These are phyloP conservation scores for Rhizophagus clarus DNA, from an alignment of 192 early-diverging fungal species.

Conservation along the genomic window DNA sequence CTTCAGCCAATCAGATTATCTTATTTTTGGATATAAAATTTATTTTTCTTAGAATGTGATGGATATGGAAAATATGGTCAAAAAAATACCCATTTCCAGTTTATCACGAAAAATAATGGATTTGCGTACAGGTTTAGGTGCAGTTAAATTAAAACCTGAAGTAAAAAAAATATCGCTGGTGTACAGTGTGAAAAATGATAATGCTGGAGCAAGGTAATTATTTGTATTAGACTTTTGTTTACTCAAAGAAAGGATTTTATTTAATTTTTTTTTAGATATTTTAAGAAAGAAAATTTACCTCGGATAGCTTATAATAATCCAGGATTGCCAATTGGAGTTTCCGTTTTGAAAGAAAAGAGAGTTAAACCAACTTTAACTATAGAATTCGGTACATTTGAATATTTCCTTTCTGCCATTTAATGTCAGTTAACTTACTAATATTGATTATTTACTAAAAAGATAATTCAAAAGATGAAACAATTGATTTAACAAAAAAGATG, in stretches of 20 bases:
- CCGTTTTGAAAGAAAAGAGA: slow-evolving; percentile 41
- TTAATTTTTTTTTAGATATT: slow-evolving; percentile 43
- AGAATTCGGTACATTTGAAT: slow-evolving; percentile 49
- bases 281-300: slow-evolving; percentile 55
- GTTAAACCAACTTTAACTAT: slow-evolving; percentile 50
- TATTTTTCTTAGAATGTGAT: background rate
- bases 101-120: slow-evolving; percentile 21
- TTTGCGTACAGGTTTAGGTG: slow-evolving; percentile 54
- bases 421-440: background rate
- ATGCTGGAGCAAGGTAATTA: slow-evolving; percentile 53
- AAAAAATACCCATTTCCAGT: background rate
- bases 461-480: background rate
- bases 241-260: background rate
- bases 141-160: slow-evolving; percentile 42
- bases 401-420: background rate
- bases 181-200: slow-evolving; percentile 46
- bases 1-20: too few relatives aligned
- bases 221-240: background rate
- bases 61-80: background rate
- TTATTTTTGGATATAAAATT: too few relatives aligned
- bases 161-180: slow-evolving; percentile 55
- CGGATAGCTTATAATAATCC: slow-evolving; percentile 62
- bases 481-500: background rate
- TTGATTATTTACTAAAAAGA: background rate
- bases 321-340: slow-evolving; percentile 46